These are phyloP conservation scores for Avena insularis DNA, from an alignment of 176 grass and related monocot species.

Conservation along the genomic window DNA sequence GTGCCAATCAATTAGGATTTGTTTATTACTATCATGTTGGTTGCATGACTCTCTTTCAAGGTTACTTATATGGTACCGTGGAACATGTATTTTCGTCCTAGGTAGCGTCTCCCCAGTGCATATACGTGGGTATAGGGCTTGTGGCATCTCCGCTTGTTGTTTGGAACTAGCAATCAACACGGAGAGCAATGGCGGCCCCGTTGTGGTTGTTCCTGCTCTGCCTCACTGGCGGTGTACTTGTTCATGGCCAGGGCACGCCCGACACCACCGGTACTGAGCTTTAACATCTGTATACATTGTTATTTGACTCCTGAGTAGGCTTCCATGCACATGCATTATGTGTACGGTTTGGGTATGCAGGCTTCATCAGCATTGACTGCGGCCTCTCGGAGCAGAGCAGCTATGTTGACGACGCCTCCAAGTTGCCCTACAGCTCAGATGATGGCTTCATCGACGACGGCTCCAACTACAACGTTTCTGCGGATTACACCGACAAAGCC, in stretches of 20 bases:
- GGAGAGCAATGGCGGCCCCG: constrained; percentile 7
- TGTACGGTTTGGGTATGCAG: constrained; percentile 16
- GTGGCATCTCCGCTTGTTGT: neutral
- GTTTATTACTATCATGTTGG: neutral
- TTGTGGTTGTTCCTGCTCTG: constrained; percentile 14
- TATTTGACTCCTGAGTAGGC: neutral
- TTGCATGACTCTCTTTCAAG: neutral
- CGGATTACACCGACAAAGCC: neutral
- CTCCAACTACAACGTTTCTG: constrained; percentile 50
- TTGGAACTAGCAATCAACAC: neutral
- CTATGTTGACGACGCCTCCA: constrained; percentile 41
- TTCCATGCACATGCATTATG: neutral
- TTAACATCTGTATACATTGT: neutral
- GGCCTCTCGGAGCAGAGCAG: constrained; percentile 46
- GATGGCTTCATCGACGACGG: constrained; percentile 53
- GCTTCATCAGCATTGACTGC: constrained; percentile 73
- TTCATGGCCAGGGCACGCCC: constrained; percentile 29
- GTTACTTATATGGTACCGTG: neutral
- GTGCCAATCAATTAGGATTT: neutral
- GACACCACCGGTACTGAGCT: constrained; percentile 50
- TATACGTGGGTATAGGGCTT: neutral
- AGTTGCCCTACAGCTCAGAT: constrained; percentile 44
- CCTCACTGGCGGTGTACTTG: constrained; percentile 17
- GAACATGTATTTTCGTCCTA: neutral
- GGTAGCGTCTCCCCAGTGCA: neutral